Evolutionary conservation across 2,329 filamentous ascomycete genomes (phyloP), one percentile per base, ranked within the genome.

Genomic region (Fusarium brevicatenulatum): DNA sequence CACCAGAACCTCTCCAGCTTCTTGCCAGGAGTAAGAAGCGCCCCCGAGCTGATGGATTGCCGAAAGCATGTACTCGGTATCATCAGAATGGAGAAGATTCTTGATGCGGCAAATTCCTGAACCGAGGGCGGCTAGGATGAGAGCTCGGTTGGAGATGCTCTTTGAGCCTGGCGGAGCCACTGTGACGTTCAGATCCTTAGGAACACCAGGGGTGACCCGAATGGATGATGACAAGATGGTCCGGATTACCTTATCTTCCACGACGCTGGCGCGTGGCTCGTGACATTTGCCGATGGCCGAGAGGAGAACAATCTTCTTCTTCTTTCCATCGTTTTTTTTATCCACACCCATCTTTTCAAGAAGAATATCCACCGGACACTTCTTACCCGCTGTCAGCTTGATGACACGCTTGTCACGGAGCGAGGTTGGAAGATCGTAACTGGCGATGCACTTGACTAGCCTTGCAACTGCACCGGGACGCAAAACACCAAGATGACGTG

Each of bases 281-380:
- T 95, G 84, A 2, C 95, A 97, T 78, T 92, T 90, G 64, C 96
- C 96, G 79, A 99, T 97, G 18, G 93, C 93, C 2, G 95, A 95
- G 16, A 99, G 87, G 12, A 99, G 88, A 11, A 98, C 95, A 71
- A 99, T 93, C 84, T 97, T 98, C 87, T 99, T 99, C 82, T 95
- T 95, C 66, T 90, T 90, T 4, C 96, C 96, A 49, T 97, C 93
- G 74, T 99, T 99, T 86, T 99, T 99, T 88, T 99, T 99, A 84
- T 99, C 96, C 13, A 99, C 92, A 1, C 93, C 95, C 96, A 99
- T 99, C 81, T 97, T 97, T 74, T 92, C 88, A 63, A 99, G 87
- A 57, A 99, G 83, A 40, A 93, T 89, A 76, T 98, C 93, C 5
- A 98, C 93, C 0, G 93, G 92, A 80, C 96, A 99, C 73, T 90